Evolutionary conservation across 1,139 yeast species (phyloP).

Genomic region (Hansenula lynferdii): DNA sequence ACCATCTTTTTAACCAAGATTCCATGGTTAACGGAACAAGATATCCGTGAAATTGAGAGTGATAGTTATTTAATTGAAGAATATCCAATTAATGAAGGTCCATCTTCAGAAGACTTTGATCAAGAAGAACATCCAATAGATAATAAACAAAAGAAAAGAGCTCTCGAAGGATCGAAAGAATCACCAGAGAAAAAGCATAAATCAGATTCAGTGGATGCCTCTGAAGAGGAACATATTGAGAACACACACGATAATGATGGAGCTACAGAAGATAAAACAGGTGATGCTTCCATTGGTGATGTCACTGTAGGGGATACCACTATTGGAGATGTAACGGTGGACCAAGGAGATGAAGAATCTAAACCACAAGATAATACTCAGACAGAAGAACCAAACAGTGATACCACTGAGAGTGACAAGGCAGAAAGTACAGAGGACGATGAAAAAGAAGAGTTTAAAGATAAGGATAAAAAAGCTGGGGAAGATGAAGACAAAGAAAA

Average conservation of each 20-base stretch:
- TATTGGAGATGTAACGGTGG: background rate
- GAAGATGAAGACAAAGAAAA: background rate
- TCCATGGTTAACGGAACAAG: slow-evolving; percentile 39
- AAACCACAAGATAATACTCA: background rate
- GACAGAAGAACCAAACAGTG: background rate
- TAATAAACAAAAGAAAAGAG: background rate
- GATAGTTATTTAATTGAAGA: slow-evolving; percentile 14
- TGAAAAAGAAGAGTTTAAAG: background rate
- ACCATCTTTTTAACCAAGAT: slow-evolving; percentile 35
- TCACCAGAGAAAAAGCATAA: slow-evolving; percentile 12
- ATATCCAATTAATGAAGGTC: slow-evolving; percentile 23
- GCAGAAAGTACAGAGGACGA: background rate
- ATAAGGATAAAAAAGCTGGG: background rate
- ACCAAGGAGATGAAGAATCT: background rate
- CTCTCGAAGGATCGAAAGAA: slow-evolving; percentile 1
- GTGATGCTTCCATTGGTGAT: background rate
- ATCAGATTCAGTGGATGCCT: slow-evolving; percentile 13
- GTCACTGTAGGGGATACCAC: background rate
- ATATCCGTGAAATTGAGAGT: slow-evolving; percentile 26
- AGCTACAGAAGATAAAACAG: background rate
- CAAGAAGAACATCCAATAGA: slow-evolving; percentile 6
- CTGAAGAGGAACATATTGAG: slow-evolving; percentile 8
- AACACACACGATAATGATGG: background rate
- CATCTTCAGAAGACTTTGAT: slow-evolving; percentile 24
- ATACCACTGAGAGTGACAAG: too few relatives aligned